Conservation (phyloP, 1,284 basidiomycete genomes). For the Cystobasidiaceae sp. region DNA sequence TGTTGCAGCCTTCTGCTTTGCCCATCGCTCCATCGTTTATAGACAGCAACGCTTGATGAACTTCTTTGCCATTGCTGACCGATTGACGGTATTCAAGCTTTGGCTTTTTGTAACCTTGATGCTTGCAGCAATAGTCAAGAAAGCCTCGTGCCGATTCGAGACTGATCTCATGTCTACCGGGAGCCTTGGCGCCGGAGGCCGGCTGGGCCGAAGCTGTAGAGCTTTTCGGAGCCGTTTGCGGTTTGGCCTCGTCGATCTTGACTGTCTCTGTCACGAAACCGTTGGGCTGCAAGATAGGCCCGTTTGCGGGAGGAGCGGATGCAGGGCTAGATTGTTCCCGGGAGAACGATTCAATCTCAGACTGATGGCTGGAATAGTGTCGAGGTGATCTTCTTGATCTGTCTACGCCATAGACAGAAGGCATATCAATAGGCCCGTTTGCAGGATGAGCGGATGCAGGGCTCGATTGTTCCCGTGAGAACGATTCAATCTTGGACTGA, state of each 20-base stretch:
- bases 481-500: not conserved
- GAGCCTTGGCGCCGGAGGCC: not conserved
- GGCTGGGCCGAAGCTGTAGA: not conserved
- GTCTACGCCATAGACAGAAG: no score
- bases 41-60: conserved; percentile 76
- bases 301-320: not conserved
- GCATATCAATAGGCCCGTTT: not conserved
- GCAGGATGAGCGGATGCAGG: not conserved
- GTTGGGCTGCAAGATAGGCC: not conserved
- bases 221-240: not conserved
- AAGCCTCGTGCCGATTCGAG: conserved; percentile 79
- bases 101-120: conserved; percentile 73
- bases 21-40: conserved; percentile 77
- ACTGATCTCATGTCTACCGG: conserved; percentile 49
- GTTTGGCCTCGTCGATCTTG: not conserved
- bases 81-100: conserved; percentile 58
- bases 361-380: not conserved
- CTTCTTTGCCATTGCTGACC: conserved; percentile 42
- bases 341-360: not conserved
- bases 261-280: no score
- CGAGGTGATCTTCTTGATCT: not conserved
- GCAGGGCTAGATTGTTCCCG: not conserved
- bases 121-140: conserved; percentile 90
- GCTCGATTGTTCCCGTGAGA: not conserved
- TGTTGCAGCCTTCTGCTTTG: conserved; percentile 62